These are phyloP conservation scores for Aspergillus costaricaensis DNA, from an alignment of 2,329 filamentous ascomycete species.

Conservation along the genomic window DNA sequence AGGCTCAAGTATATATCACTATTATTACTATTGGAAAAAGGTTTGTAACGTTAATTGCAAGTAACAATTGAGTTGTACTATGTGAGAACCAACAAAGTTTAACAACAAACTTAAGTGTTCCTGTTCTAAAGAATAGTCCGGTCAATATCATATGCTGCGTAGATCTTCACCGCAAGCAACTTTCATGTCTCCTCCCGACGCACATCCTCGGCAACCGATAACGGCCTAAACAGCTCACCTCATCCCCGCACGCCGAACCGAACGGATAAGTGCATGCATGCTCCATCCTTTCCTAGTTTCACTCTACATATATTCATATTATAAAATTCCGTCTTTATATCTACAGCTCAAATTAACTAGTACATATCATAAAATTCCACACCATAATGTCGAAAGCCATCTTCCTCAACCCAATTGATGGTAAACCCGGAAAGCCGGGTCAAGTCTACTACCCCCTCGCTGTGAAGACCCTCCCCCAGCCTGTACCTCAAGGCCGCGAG, in stretches of 20 bases:
- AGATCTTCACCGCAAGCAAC: neutral
- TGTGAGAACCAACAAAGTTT: too few relatives aligned
- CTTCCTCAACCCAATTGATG: conserved; percentile 59
- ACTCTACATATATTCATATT: neutral
- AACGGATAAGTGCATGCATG: neutral
- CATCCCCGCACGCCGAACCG: conserved; percentile 15
- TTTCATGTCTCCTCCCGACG: neutral
- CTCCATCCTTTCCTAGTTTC: too few relatives aligned
- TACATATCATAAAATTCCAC: neutral
- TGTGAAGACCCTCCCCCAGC: conserved; percentile 64
- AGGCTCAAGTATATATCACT: too few relatives aligned
- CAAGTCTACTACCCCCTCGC: conserved; percentile 67
- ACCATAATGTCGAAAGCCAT: conserved; percentile 47
- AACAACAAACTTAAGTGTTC: too few relatives aligned
- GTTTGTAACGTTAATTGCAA: too few relatives aligned
- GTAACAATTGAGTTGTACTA: too few relatives aligned
- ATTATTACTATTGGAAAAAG: too few relatives aligned
- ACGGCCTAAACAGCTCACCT: neutral
- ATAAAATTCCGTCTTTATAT: too few relatives aligned
- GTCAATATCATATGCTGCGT: too few relatives aligned
- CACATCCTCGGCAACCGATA: conserved; percentile 21
- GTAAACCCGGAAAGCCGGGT: conserved; percentile 57
- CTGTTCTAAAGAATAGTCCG: too few relatives aligned
- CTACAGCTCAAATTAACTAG: neutral
- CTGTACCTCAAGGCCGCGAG: conserved; percentile 65